Percentiles rank a stretch among this genome's conserved stretches.
These are phyloP conservation scores for Trametes elegans DNA, from an alignment of 768 basidiomycete species.

Conservation along the genomic window DNA sequence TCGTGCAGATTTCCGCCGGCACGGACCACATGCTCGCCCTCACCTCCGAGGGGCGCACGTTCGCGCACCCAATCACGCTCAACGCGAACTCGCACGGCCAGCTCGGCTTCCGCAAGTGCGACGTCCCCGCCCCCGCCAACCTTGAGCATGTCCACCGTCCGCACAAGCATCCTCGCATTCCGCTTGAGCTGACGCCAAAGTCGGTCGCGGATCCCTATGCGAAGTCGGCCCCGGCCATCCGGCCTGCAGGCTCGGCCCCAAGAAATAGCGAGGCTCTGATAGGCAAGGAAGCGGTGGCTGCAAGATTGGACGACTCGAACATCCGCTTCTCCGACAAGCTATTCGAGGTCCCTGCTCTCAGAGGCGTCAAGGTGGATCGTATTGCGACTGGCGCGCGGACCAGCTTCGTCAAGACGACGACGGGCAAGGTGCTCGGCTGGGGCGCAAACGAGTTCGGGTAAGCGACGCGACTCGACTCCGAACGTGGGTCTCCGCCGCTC, in stretches of 20 bases:
- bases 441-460: slow-evolving; percentile 89
- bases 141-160: slow-evolving; percentile 18
- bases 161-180: slow-evolving; percentile 32
- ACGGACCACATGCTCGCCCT: slow-evolving; percentile 68
- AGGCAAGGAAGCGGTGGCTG: slow-evolving; percentile 25
- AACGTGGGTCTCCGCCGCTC: background rate
- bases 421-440: slow-evolving; percentile 81
- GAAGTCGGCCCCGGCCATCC: slow-evolving; percentile 43
- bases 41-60: slow-evolving; percentile 73
- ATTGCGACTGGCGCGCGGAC: slow-evolving; percentile 69
- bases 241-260: slow-evolving; percentile 27
- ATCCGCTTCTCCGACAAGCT: slow-evolving; percentile 68
- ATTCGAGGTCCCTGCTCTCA: slow-evolving; percentile 75
- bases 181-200: slow-evolving; percentile 58
- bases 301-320: slow-evolving; percentile 35
- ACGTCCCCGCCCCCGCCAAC: slow-evolving; percentile 39
- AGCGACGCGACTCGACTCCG: slow-evolving; percentile 20
- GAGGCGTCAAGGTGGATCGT: slow-evolving; percentile 60
- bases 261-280: slow-evolving; percentile 21
- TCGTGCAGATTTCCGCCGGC: slow-evolving; percentile 73
- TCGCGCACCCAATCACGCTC: slow-evolving; percentile 71
- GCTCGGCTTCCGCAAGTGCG: slow-evolving; percentile 71
- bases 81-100: slow-evolving; percentile 81
- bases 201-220: slow-evolving; percentile 49
- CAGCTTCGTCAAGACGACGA: slow-evolving; percentile 67